Evolutionary conservation across 805 yeast genomes (phyloP).

Genomic region (Deakozyma indianensis): DNA sequence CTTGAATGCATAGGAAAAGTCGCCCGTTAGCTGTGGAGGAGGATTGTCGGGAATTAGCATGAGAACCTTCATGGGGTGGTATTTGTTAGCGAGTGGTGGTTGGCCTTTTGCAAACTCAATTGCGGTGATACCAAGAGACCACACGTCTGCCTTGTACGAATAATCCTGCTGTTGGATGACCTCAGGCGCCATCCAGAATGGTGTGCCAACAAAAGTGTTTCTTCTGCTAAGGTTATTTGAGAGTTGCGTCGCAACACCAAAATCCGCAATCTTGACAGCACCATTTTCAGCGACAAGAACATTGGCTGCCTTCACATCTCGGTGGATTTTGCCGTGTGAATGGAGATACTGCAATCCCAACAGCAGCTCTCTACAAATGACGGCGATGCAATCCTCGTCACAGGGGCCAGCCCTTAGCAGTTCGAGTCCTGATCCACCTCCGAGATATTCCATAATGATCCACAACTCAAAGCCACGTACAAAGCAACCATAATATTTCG

Average conservation of each 20-base stretch:
- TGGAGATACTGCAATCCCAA: slow-evolving; percentile 55
- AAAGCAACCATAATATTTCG: slow-evolving; percentile 58
- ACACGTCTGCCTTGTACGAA: slow-evolving; percentile 60
- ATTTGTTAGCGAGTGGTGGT: slow-evolving; percentile 48
- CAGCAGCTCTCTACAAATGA: slow-evolving; percentile 40
- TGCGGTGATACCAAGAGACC: slow-evolving; percentile 72
- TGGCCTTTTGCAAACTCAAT: slow-evolving; percentile 58
- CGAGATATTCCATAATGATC: slow-evolving; percentile 72
- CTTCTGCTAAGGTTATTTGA: slow-evolving; percentile 39
- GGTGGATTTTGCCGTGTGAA: slow-evolving; percentile 58
- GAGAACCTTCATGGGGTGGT: slow-evolving; percentile 39
- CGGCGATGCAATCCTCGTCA: slow-evolving; percentile 38
- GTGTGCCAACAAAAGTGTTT: slow-evolving; percentile 32
- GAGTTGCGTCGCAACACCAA: slow-evolving; percentile 83
- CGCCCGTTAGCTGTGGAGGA: slow-evolving; percentile 28
- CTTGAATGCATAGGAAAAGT: slow-evolving; percentile 37
- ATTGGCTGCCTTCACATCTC: slow-evolving; percentile 93
- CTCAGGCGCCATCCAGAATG: slow-evolving; percentile 99
- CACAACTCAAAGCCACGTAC: slow-evolving; percentile 55
- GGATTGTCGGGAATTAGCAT: slow-evolving; percentile 34
- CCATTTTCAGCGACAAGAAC: slow-evolving; percentile 56
- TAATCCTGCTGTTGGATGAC: slow-evolving; percentile 77
- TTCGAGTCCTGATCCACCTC: slow-evolving; percentile 65
- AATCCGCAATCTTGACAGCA: slow-evolving; percentile 81
- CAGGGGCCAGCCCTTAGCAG: slow-evolving; percentile 40